phyloP scores from a whole-genome alignment of 2,329 filamentous ascomycete genomes.

The Albifimbria verrucaria region DNA sequence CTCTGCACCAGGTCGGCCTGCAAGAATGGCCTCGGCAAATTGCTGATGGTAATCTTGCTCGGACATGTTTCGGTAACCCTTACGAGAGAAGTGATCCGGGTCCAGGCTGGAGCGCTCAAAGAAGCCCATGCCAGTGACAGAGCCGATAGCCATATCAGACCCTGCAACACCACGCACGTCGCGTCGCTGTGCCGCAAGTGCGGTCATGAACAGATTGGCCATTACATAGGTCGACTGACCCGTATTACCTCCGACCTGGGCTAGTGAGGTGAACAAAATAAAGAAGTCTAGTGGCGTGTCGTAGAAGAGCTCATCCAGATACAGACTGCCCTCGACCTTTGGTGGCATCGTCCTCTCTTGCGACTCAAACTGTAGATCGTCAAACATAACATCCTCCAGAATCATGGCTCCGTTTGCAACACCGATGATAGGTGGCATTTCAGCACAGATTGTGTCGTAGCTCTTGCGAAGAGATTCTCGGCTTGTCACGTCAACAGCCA shows the following conservation, averaged over 20 bases:
- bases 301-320: conserved; percentile 28
- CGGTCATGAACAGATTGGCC: conserved; percentile 34
- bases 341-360: conserved; percentile 25
- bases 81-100: not conserved
- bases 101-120: not conserved
- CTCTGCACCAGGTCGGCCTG: conserved; percentile 5
- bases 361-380: conserved; percentile 24
- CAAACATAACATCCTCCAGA: conserved; percentile 31
- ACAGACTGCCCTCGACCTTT: conserved; percentile 32
- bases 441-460: not conserved
- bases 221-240: conserved; percentile 36
- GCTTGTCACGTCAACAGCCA: not conserved
- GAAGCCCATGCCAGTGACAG: conserved; percentile 39
- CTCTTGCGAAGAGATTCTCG: not conserved
- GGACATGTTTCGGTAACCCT: conserved; percentile 13
- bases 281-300: conserved; percentile 34
- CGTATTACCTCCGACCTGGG: conserved; percentile 28
- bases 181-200: conserved; percentile 22
- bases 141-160: conserved; percentile 33
- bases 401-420: not conserved
- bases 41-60: conserved; percentile 21
- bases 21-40: conserved; percentile 14
- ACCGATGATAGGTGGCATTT: not conserved
- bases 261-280: conserved; percentile 36
- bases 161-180: conserved; percentile 29